Base-by-base conservation (phyloP, 2,329 filamentous ascomycete genomes). In the Cucurbitaria berberidis region DNA sequence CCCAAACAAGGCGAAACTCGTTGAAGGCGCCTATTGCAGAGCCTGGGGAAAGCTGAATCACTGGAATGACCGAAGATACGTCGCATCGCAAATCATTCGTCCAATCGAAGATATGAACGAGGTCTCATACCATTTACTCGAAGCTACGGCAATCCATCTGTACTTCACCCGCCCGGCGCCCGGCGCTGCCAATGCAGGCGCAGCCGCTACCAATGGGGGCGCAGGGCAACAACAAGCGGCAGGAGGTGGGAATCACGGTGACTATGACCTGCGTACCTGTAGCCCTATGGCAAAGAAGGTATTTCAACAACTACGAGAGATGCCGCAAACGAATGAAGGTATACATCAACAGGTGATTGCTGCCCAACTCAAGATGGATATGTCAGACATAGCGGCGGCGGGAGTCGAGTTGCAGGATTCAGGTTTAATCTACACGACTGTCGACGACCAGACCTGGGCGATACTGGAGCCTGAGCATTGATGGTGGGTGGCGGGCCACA, bases 361-460 rank as follows among this genome's bases (percentile, higher is more conserved):
- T 10, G 80, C 81, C 42, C 81, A 83, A 53, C 80, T 88, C 16
- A 81, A 84, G 7, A 77, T 97, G 76, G 81, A 88, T 8, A 77
- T 87, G 26, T 81, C 81, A 22, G 90, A 96, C 40, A 89, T 95
- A 13, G 79, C 87, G 63, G 85, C 83, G 46, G 93, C 87, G n/a
- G 86, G 89, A 9, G 91, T 96, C 65, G 92, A 98, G 76, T 76
- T 99, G 68, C 76, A 91, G 38, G 81, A 81, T 2, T 77, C 85
- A 49, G 91, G 92, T 26, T 72, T 91, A 64, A 90, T 96, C 60
- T 99, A 91, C 77, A 91, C 91, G 24, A 99, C 96, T 9, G 84
- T 96, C 51, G 92, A 98, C 76, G 93, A 98, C 68, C 84, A 90
- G 75, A 98, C 93, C 0, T 98, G 90, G 88, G 91, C 91, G 38